Evolutionary conservation across 352 stramenopile genomes (phyloP).

Genomic region (Blastocystis sp.): DNA sequence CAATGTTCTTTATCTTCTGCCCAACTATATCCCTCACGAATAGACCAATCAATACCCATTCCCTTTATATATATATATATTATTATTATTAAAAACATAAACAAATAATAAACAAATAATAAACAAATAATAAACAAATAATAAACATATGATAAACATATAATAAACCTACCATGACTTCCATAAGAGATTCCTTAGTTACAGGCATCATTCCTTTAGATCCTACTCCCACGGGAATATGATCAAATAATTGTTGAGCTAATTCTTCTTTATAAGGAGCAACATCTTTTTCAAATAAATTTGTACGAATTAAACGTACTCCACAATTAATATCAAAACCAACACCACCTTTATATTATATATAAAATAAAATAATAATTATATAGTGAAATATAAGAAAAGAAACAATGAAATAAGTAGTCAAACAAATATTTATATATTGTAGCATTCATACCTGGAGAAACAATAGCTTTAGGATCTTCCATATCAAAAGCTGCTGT

Average conservation of each 20-base stretch:
- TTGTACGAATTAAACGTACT: constrained; percentile 56
- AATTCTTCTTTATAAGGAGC: constrained; percentile 47
- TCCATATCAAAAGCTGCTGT: constrained; percentile 62
- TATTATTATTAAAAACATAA: too few species aligned
- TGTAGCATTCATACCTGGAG: constrained; percentile 48
- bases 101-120: too few species aligned
- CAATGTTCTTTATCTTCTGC: constrained; percentile 60
- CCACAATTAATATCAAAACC: constrained; percentile 65
- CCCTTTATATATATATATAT: too few species aligned
- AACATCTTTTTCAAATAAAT: constrained; percentile 54
- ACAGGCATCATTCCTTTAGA: constrained; percentile 54
- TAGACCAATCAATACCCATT: constrained; percentile 59
- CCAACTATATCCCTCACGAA: constrained; percentile 60
- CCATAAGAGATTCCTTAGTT: constrained; percentile 49
- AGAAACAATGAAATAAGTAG: too few species aligned
- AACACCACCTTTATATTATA: constrained; percentile 42
- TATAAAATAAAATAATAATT: not conserved
- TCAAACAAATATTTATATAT: too few species aligned
- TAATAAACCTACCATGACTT: constrained; percentile 44
- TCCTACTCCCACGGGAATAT: constrained; percentile 61
- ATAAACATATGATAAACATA: not conserved
- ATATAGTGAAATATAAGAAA: too few species aligned
- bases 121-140: too few species aligned
- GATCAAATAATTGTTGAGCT: constrained; percentile 54
- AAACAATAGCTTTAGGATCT: constrained; percentile 53